Base-by-base conservation (phyloP, 1,139 yeast genomes). In the Debaryomycetaceae sp. region DNA sequence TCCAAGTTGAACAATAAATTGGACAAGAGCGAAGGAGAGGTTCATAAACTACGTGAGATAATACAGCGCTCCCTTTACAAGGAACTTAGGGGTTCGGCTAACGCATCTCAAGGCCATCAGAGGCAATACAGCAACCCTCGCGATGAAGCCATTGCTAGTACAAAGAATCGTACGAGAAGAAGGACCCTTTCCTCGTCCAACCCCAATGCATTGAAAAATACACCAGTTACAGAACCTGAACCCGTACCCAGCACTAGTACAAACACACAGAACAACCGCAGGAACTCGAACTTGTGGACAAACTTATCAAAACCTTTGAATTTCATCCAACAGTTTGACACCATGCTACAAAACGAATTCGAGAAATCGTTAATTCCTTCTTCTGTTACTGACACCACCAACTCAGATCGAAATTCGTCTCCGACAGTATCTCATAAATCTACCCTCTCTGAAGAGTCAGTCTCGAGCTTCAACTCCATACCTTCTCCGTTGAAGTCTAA, bases 261-360 rank as follows among this genome's bases (percentile, higher is more conserved):
- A 17, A 22, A 36, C 27, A 39, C 31, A 37, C 40, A 41, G 24
- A 41, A 37, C 20, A 37, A 44, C 6, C 53, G 50, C 34, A 44
- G 54, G 7, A 55, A 52, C 44, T 62, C 68, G 27, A 59, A 64
- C 31, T 43, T 73, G 23, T 62, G 80, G 78, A 50, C 60, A 9
- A 68, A 67, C 44, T 58, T 69, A n/a, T 65, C 80, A 11, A 83
- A 79, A 52, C 88, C 91, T 1, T 68, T 85, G 40, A 78, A 72
- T 37, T 69, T 84, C 46, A 72, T 85, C 38, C 87, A 83, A 53
- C 89, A 83, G 49, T 76, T 85, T 55, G 93, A 85, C 59, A 78
- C 78, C 41, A 71, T 84, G 65, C 66, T 85, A 27, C 88, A 81
- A 56, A 76, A 72, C 45, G 91, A 85, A 57, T 72, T 85, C 50